Evolutionary conservation across 2,329 filamentous ascomycete genomes (phyloP), one percentile per base, ranked within the genome.

Genomic region (Lachnellula occidentalis): DNA sequence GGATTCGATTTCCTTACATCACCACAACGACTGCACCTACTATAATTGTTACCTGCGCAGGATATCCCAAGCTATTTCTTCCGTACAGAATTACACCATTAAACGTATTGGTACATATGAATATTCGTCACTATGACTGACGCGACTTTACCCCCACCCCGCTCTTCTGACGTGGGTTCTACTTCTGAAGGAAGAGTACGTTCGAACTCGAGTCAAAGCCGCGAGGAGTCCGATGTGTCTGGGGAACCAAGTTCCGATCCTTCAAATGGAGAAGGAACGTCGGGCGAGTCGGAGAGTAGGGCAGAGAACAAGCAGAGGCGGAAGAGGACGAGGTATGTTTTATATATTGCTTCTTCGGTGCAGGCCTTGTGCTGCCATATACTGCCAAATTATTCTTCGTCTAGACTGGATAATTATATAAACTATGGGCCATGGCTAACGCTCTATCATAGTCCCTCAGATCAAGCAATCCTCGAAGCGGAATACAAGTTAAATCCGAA

Each of bases 401-500:
- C 24, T 34, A 5, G 27, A 14, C 21, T 42, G 22, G 36, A 39
- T 4, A 11, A 45, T 19, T 48, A 7, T 11, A n/a, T 9, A 43
- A 9, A 42, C 9, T 49, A 42, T n/a, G 31, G 34, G 48, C 15
- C n/a, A 31, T 42, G 49, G 55, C 61, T 66, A 58, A 64, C 36
- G 37, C 43, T 41, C n/a, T 41, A 6, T 27, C 53, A 37, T 48
- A 95, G 90, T 67, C 86, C 88, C 41, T 88, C 92, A 72, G 92
- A 97, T 74, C 92, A 96, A 75, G 82, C 86, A 50, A 82, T 95
- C 51, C 84, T 96, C 57, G 92, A 96, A 72, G 80, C 87, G 36
- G 90, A 92, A 56, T 96, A 95, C 69, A 80, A 82, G 64, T 81
- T 78, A 58, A 95, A 96, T 70, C 83, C 90, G 6, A 96, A 96